A percentile compares a stretch with the other conserved stretches of the same genome.
Conservation (phyloP, 495 filamentous ascomycete genomes). For the Podospora pseudocomata region DNA sequence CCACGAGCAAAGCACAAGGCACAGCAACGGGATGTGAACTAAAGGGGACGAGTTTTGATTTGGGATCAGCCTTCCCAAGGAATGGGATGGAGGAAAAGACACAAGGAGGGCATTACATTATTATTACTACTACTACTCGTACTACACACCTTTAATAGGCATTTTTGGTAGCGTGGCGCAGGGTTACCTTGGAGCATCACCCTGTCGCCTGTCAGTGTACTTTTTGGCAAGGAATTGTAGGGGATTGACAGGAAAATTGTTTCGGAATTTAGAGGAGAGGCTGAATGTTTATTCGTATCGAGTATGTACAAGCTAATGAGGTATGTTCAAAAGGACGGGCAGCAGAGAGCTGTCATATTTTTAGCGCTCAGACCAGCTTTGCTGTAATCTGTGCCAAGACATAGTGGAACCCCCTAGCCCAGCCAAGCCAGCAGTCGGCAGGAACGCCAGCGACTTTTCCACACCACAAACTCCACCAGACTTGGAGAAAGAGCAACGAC, state of each 20-base stretch:
- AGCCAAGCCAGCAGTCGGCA: not conserved
- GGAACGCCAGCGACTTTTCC: conserved; percentile 4
- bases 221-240: not conserved
- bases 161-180: conserved; percentile 24
- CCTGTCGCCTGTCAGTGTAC: not conserved
- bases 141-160: conserved; percentile 24
- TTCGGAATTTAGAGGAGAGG: not conserved
- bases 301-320: too few relatives aligned
- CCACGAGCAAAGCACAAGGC: not conserved
- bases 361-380: too few relatives aligned
- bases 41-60: not conserved
- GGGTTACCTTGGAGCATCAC: conserved; percentile 15
- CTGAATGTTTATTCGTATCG: too few relatives aligned
- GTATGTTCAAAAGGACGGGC: too few relatives aligned
- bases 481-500: conserved; percentile 22
- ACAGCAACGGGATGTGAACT: not conserved
- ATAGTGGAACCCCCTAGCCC: not conserved
- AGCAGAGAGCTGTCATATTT: too few relatives aligned
- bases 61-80: not conserved
- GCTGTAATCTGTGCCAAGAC: not conserved
- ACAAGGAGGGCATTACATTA: conserved; percentile 10
- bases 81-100: not conserved
- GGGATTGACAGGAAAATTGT: not conserved
- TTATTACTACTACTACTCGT: conserved; percentile 15
- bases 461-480: conserved; percentile 19